Conservation (phyloP, 805 yeast genomes). For the Suhomyces sp. region DNA sequence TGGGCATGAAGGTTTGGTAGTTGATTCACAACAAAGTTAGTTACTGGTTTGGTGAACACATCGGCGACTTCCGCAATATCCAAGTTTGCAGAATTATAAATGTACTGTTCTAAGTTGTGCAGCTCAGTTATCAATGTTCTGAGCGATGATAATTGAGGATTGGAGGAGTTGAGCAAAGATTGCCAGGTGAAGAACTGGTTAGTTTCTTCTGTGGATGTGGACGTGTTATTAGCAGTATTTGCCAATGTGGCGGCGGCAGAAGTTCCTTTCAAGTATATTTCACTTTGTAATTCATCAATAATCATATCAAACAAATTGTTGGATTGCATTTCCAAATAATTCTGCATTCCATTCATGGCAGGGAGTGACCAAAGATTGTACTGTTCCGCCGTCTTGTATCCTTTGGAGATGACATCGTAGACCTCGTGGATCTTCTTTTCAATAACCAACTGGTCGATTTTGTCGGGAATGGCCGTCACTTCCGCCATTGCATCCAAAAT, state of each 20-base stretch:
- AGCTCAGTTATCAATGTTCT: conserved; percentile 32
- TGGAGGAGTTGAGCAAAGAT: conserved; percentile 21
- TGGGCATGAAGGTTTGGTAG: conserved; percentile 29
- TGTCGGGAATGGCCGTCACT: conserved; percentile 56
- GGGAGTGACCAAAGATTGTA: conserved; percentile 59
- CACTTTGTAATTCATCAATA: conserved; percentile 72
- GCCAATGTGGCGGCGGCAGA: conserved; percentile 3
- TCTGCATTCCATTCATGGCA: conserved; percentile 50
- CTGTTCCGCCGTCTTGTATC: conserved; percentile 45
- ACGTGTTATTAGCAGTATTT: conserved; percentile 7
- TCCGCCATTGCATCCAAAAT: conserved; percentile 66
- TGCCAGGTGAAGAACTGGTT: conserved; percentile 21
- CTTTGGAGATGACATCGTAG: conserved; percentile 50
- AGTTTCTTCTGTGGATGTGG: conserved; percentile 4
- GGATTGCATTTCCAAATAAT: conserved; percentile 54
- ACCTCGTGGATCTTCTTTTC: conserved; percentile 69
- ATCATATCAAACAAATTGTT: conserved; percentile 66
- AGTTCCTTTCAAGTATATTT: conserved; percentile 60
- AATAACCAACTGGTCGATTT: conserved; percentile 65
- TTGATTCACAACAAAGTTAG: conserved; percentile 27
- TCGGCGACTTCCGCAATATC: conserved; percentile 54
- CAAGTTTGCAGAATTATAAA: conserved; percentile 55
- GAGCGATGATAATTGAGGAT: conserved; percentile 38
- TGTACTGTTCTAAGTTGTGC: conserved; percentile 51
- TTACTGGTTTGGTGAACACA: conserved; percentile 29